Evolutionary conservation across 1,284 basidiomycete genomes (phyloP).

Genomic region (Porogramme epimiltina): DNA sequence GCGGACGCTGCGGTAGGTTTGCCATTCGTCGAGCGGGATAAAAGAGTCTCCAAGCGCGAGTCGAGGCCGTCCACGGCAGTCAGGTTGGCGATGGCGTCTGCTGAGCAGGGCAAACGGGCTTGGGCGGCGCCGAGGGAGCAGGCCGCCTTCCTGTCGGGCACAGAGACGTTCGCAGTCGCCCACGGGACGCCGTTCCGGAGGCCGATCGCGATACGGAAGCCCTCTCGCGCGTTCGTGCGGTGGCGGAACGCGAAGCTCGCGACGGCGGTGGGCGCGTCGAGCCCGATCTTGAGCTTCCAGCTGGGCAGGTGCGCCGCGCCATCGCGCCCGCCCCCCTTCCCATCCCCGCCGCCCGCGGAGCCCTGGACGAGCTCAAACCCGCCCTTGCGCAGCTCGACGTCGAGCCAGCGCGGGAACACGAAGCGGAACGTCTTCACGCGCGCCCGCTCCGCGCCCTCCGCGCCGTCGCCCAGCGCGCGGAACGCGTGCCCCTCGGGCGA

Average conservation of each 20-base stretch:
- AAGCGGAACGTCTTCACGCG: slow-evolving; percentile 7
- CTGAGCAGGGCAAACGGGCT: too few relatives aligned
- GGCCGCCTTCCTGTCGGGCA: too few relatives aligned
- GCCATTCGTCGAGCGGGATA: too few relatives aligned
- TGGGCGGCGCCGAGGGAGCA: too few relatives aligned
- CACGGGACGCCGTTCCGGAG: slow-evolving; percentile 8
- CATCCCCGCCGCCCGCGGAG: background rate
- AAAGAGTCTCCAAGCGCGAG: too few relatives aligned
- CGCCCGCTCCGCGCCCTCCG: background rate
- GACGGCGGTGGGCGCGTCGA: background rate
- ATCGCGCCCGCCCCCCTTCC: background rate
- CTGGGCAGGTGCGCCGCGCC: background rate
- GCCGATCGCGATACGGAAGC: slow-evolving; percentile 13
- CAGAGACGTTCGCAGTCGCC: slow-evolving; percentile 8
- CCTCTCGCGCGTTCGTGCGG: background rate
- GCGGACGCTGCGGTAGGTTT: too few relatives aligned
- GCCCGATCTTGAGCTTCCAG: background rate
- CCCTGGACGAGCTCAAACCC: slow-evolving; percentile 7
- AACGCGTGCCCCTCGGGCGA: background rate
- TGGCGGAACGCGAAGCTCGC: slow-evolving; percentile 11
- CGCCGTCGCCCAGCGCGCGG: background rate
- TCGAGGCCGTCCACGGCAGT: too few relatives aligned
- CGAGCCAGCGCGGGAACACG: slow-evolving; percentile 15
- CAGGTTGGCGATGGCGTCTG: too few relatives aligned
- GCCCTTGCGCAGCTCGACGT: slow-evolving; percentile 15